Percentiles rank a stretch among this genome's conserved stretches.
Evolutionary conservation across 805 yeast species (phyloP).

Genomic region (Candida khao-thaluensis): DNA sequence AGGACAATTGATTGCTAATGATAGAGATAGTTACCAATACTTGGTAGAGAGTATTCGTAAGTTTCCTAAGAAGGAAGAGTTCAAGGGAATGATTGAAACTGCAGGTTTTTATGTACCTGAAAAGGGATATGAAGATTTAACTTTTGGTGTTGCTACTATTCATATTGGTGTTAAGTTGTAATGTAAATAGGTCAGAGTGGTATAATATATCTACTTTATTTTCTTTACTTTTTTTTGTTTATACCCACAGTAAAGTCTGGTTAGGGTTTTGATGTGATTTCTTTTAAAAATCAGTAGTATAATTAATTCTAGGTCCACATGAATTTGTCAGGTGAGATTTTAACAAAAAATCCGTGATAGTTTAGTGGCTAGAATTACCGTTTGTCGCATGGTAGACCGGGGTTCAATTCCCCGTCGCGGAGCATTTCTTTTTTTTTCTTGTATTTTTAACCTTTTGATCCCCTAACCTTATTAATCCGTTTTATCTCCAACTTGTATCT

Average conservation of each 20-base stretch:
- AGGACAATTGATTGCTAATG: conserved; percentile 95
- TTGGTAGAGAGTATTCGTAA: conserved; percentile 89
- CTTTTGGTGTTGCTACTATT: conserved; percentile 94
- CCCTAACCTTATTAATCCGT: too few species aligned
- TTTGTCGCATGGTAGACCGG: conserved; percentile 14
- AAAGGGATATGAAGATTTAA: conserved; percentile 88
- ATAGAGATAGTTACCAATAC: conserved; percentile 93
- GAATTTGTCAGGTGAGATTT: too few species aligned
- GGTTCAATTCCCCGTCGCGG: conserved; percentile 15
- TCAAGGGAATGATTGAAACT: conserved; percentile 85
- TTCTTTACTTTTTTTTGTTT: background rate
- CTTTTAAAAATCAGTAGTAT: too few species aligned
- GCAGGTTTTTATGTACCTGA: conserved; percentile 91
- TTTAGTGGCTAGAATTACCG: conserved; percentile 14
- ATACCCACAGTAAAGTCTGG: too few species aligned
- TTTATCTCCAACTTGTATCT: too few species aligned
- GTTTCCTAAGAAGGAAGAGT: conserved; percentile 90
- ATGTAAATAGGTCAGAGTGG: conserved; percentile 1
- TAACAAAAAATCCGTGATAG: conserved; percentile 10
- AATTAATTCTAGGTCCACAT: too few species aligned
- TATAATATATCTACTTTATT: too few species aligned
- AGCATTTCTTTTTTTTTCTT: conserved; percentile 11
- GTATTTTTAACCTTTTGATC: too few species aligned
- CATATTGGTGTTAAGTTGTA: conserved; percentile 82
- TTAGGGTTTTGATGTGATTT: too few species aligned